Percentiles rank a stretch among this genome's conserved stretches.
phyloP scores from a whole-genome alignment of 768 basidiomycete genomes.

The Leccinellum luteum region DNA sequence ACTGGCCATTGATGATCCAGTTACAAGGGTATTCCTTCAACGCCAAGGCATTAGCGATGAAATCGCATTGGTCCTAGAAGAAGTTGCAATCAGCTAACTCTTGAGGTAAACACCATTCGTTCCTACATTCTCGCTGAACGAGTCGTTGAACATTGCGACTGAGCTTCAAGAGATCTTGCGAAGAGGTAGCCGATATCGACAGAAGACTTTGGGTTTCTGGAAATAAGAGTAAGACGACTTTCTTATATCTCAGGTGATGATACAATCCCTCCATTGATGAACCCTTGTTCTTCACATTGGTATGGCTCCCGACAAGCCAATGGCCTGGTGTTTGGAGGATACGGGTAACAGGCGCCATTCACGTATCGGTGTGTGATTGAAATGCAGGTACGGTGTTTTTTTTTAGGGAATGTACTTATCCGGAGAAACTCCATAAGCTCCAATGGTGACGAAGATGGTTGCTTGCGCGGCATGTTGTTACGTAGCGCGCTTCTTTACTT shows the following conservation, averaged over 20 bases:
- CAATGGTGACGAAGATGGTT: conserved; percentile 3
- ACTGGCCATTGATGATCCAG: conserved; percentile 11
- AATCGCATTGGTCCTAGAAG: conserved; percentile 8
- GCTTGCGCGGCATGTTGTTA: not conserved
- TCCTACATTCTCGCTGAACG: conserved; percentile 17
- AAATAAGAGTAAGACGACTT: not conserved
- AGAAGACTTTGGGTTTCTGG: not conserved
- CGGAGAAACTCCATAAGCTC: not conserved
- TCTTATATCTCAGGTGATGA: conserved; percentile 13
- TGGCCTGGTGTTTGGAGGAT: conserved; percentile 9
- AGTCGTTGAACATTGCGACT: conserved; percentile 7
- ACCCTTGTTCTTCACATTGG: conserved; percentile 10
- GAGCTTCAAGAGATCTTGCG: not conserved
- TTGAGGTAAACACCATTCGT: not conserved
- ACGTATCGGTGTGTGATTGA: not conserved
- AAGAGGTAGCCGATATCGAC: not conserved
- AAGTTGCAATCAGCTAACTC: not conserved
- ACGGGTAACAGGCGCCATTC: not conserved
- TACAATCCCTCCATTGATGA: conserved; percentile 1
- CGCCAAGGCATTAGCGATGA: conserved; percentile 6
- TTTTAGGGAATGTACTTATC: not conserved
- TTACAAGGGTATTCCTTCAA: conserved; percentile 4
- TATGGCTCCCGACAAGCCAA: conserved; percentile 16
- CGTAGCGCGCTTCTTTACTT: not conserved
- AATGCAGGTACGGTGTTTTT: not conserved